A percentile compares a stretch with the other conserved stretches of the same genome.
Evolutionary conservation across 108 stramenopile genomes (phyloP).

Genomic region (Fragilaria crotonensis): DNA sequence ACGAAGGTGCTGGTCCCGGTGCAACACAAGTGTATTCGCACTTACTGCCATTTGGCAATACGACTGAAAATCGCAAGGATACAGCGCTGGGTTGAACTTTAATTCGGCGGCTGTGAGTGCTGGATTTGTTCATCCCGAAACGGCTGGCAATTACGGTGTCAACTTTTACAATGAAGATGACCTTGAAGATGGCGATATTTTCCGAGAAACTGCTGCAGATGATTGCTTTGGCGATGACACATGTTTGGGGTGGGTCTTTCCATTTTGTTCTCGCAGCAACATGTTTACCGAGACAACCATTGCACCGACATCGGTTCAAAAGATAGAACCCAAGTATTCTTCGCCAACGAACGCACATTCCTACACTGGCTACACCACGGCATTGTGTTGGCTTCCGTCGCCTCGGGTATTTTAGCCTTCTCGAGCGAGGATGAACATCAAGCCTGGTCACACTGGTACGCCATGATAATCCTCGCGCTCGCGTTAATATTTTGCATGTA

Average conservation of each 20-base stretch:
- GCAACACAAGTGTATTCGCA: slow-evolving; percentile 84
- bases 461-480: slow-evolving; percentile 69
- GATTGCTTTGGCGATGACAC: slow-evolving; percentile 8
- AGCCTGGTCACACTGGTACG: slow-evolving; percentile 72
- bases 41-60: slow-evolving; percentile 76
- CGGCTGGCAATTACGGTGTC: slow-evolving; percentile 24
- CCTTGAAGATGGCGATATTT: slow-evolving; percentile 19
- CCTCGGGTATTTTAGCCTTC: slow-evolving; percentile 78
- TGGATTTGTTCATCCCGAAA: slow-evolving; percentile 21
- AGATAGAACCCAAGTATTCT: slow-evolving; percentile 97
- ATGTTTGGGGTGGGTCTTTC: slow-evolving; percentile 45
- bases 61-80: slow-evolving; percentile 57
- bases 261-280: slow-evolving; percentile 69
- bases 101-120: slow-evolving; percentile 34
- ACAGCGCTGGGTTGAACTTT: slow-evolving; percentile 71
- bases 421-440: slow-evolving; percentile 42
- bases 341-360: slow-evolving; percentile 97
- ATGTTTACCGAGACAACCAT: slow-evolving; percentile 34
- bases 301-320: slow-evolving; percentile 86
- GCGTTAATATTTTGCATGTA: slow-evolving; percentile 75
- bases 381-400: slow-evolving; percentile 76
- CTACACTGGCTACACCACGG: slow-evolving; percentile 90
- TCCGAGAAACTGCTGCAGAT: neutral
- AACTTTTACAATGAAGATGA: slow-evolving; percentile 38
- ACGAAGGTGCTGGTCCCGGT: slow-evolving; percentile 65